Evolutionary conservation across 2,329 filamentous ascomycete genomes (phyloP).

Genomic region (Fusarium sp.): DNA sequence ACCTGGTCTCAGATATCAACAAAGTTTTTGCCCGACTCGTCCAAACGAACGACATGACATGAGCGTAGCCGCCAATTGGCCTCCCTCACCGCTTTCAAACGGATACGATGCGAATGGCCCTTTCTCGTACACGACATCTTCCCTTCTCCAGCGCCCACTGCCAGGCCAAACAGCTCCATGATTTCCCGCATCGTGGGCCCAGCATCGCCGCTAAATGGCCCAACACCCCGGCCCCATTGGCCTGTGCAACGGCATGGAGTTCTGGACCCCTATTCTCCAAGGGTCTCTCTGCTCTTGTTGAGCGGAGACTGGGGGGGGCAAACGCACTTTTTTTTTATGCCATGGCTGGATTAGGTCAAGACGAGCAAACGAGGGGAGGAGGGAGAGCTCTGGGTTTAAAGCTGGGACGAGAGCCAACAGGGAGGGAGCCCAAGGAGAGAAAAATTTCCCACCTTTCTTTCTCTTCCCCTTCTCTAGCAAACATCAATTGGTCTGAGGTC

Average conservation of each 20-base stretch:
- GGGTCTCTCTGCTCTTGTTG: constrained; percentile 7
- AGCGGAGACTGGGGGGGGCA: constrained; percentile 7
- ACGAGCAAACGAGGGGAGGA: neutral
- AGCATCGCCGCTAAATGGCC: constrained; percentile 17
- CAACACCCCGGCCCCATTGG: constrained; percentile 35
- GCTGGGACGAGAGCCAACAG: neutral
- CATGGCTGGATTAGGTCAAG: constrained; percentile 41
- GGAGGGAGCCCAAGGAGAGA: neutral
- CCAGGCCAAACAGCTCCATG: constrained; percentile 26
- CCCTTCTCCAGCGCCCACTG: neutral
- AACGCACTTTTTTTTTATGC: constrained; percentile 25
- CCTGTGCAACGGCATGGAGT: neutral
- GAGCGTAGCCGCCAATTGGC: neutral
- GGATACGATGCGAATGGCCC: neutral
- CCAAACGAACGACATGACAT: neutral
- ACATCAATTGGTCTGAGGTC: neutral
- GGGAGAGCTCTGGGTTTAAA: neutral
- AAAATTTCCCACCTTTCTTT: constrained; percentile 3
- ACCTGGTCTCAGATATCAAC: constrained; percentile 18
- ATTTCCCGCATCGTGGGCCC: constrained; percentile 40
- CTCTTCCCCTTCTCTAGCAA: neutral
- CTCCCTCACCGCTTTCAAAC: neutral
- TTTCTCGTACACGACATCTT: neutral
- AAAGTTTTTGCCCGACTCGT: neutral
- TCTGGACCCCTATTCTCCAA: constrained; percentile 41